Evolutionary conservation across 2,329 filamentous ascomycete genomes (phyloP), one percentile per base, ranked within the genome.

Genomic region (Colletotrichum gloeosporioides): DNA sequence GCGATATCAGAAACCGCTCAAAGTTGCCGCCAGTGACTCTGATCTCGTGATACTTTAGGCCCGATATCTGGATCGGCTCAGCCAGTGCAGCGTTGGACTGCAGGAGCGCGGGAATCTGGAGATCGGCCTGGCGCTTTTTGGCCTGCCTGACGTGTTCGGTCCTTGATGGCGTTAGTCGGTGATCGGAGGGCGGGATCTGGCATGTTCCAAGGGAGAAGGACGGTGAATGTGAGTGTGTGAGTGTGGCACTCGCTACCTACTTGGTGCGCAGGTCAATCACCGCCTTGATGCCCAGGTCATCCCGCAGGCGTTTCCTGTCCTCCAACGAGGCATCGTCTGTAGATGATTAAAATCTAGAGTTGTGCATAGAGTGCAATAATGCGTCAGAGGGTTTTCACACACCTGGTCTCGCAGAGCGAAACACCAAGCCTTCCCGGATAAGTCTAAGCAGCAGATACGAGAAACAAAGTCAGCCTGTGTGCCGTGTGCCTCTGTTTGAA

Each of bases 241-340:
- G 27, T 72, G 49, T 49, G 29, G 29, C 59, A 53, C 59, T 22
- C 44, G 31, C 32, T 32, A 70, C 84, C 76, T 88, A 95, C 92
- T 93, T 92, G 77, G 95, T 95, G 72, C 96, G 91, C 13, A 98
- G 87, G 85, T 98, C 96, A 76, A 98, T 90, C 55, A 98, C 90
- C 4, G 92, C 95, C 78, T 89, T 91, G 78, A 98, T 90, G 27
- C 90, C 88, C 79, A 93, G 89, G 36, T 92, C 88, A 9, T 92
- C 84, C 12, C 87, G 84, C 13, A 98, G 88, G 36, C 87, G 85
- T 39, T 87, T 82, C 72, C 91, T 90, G 84, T 98, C 96, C 44
- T 87, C 82, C 25, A 88, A 81, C 0, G 94, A 93, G 44, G 95
- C 94, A 83, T 95, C 92, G 81, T 98, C 95, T 89, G 75, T 9